Conservation (phyloP, 805 yeast genomes). For the Yueomyces sinensis region DNA sequence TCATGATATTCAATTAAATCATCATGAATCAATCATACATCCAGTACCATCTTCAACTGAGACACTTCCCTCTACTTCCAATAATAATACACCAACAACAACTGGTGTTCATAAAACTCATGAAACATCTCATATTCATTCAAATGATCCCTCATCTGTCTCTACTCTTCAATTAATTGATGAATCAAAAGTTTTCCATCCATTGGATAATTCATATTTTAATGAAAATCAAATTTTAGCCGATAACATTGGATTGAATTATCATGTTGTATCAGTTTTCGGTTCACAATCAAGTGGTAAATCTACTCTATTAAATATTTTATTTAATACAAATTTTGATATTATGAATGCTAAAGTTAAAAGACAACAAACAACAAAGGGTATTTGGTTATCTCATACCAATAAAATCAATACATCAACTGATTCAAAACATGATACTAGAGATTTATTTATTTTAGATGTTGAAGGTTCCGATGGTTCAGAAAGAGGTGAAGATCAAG, state of each 20-base stretch:
- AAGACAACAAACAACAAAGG: conserved; percentile 86
- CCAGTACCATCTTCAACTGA: no score
- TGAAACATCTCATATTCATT: no score
- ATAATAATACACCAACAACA: no score
- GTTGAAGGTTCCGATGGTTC: conserved; percentile 99
- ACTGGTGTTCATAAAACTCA: no score
- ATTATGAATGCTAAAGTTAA: conserved; percentile 74
- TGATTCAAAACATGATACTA: conserved; percentile 3
- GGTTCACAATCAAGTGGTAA: conserved; percentile 97
- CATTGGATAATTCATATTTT: no score
- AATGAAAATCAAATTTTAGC: conserved; percentile 22
- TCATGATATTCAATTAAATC: no score
- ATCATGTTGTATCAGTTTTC: conserved; percentile 88
- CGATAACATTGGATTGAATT: conserved; percentile 45
- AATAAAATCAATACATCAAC: conserved; percentile 23
- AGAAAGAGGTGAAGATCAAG: conserved; percentile 97
- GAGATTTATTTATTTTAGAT: conserved; percentile 67
- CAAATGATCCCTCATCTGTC: no score
- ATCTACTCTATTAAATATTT: conserved; percentile 74
- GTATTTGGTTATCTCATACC: conserved; percentile 64
- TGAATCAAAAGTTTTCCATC: conserved; percentile 28
- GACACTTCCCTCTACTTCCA: no score
- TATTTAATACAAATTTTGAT: conserved; percentile 80
- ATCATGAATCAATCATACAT: no score
- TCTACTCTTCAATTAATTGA: conserved; percentile 38